A percentile compares a stretch with the other conserved stretches of the same genome.
Evolutionary conservation across 257 asterid genomes (phyloP).

Genomic region (Plantago elongata): DNA sequence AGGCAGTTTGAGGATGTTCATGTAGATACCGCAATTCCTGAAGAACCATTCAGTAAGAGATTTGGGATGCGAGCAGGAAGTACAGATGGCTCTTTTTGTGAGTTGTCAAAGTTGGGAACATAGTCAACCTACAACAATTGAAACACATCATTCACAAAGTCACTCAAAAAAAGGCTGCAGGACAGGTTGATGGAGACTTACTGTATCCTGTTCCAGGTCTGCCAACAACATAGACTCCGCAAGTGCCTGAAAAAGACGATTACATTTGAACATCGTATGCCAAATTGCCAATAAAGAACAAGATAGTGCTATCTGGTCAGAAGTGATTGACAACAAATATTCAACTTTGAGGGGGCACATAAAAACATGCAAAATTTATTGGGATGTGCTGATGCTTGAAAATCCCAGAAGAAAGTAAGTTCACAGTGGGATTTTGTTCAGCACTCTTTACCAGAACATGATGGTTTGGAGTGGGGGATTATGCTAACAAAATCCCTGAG

Average conservation of each 20-base stretch:
- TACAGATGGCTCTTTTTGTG: constrained; percentile 93
- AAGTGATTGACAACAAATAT: too few relatives aligned
- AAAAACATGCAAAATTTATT: neutral
- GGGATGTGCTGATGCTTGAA: neutral
- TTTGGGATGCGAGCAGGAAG: constrained; percentile 97
- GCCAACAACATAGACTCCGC: constrained; percentile 90
- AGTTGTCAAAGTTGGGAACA: constrained; percentile 89
- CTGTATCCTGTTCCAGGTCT: constrained; percentile 87
- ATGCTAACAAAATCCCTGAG: too few relatives aligned
- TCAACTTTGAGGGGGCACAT: too few relatives aligned
- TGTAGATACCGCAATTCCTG: constrained; percentile 89
- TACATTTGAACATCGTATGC: constrained; percentile 12
- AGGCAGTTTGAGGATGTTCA: constrained; percentile 14
- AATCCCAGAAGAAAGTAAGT: neutral
- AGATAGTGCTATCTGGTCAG: neutral
- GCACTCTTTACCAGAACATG: neutral
- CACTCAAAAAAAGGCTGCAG: constrained; percentile 10
- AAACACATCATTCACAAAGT: constrained; percentile 23
- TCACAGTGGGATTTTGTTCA: neutral
- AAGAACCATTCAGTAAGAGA: constrained; percentile 84
- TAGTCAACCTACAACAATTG: constrained; percentile 72
- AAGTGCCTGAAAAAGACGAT: constrained; percentile 61
- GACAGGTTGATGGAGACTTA: constrained; percentile 30
- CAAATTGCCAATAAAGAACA: constrained; percentile 18
- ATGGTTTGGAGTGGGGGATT: too few relatives aligned